Evolutionary conservation across 805 yeast species (phyloP), one percentile per base, ranked within the genome.

Genomic region (Wickerhamiella azymoides): DNA sequence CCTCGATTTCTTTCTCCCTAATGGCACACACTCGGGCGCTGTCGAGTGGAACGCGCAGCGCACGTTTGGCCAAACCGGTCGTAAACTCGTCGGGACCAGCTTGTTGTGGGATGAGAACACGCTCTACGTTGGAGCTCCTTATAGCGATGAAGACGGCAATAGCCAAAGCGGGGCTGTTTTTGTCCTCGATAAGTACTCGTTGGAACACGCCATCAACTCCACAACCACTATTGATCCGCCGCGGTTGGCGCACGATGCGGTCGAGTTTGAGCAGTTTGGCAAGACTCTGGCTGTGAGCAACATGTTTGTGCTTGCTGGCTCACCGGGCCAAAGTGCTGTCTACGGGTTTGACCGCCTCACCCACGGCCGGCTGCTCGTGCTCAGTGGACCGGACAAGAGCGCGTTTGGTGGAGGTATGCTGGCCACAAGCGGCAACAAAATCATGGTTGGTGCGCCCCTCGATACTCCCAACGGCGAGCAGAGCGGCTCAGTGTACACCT

Each of bases 91-190:
- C 13, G 77, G 74, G 0, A 54, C 60, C 14, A 36, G 53, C 1
- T 40, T 71, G 19, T 45, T 53, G 1, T 56, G 61, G 0, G 62
- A 55, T 13, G 70, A 68, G 5, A 62, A 62, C 0, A 74, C 70
- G 38, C 48, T 77, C 10, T 47, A 73, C 2, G 54, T 77, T 2
- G 68, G 73, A 0, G 69, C 77, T 0, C 69, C 72, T 2, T 61
- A 57, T 40, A 58, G 62, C 25, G 78, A 70, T 43, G 43, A 48
- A 4, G 48, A 53, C n/a, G 51, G 50, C 1, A 17, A 26, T 1
- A 50, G 54, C 9, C 75, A 71, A 39, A 46, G 53, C 8, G 76
- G 75, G 2, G 54, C 53, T 5, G 63, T 65, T 0, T 55, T 53
- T 10, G 54, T 61, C 0, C 39, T 71, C n/a, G 59, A 62, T 21